Conservation (phyloP, 139 green algal genomes). For the Pleodorina starrii region DNA sequence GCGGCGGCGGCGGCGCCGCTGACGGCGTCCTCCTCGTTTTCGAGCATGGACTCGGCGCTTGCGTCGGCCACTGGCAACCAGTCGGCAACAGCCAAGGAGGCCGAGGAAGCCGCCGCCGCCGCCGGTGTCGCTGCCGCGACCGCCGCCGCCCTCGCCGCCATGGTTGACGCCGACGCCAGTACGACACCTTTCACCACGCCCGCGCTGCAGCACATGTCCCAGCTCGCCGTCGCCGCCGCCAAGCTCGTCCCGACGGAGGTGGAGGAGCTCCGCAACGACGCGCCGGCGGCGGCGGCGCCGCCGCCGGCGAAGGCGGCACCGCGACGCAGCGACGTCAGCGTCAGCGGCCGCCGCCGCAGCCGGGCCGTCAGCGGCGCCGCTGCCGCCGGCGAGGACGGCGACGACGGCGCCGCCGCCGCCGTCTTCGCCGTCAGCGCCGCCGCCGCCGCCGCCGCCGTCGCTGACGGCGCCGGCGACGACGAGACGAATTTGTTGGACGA, state of each 20-base stretch:
- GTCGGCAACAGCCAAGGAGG: neutral
- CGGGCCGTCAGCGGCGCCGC: neutral
- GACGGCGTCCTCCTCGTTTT: neutral
- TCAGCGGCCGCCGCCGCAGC: neutral
- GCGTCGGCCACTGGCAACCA: neutral
- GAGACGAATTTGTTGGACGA: neutral
- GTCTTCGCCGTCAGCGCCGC: neutral
- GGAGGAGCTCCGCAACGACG: neutral
- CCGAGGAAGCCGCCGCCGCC: neutral
- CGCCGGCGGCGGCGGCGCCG: neutral
- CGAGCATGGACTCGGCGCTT: neutral
- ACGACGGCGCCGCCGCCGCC: neutral
- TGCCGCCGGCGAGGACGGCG: neutral
- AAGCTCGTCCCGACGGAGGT: conserved; percentile 19
- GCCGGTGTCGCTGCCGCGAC: neutral
- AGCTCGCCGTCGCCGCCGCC: neutral
- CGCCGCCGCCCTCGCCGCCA: neutral
- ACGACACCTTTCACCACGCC: neutral
- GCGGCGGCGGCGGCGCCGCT: neutral
- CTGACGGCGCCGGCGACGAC: neutral
- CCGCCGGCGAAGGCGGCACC: neutral
- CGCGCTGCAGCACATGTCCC: neutral
- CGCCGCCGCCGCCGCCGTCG: neutral
- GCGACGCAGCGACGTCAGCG: neutral
- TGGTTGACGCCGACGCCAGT: neutral